A percentile compares a stretch with the other conserved stretches of the same genome.
These are phyloP conservation scores for Botrytis porri DNA, from an alignment of 2,329 filamentous ascomycete species.

Conservation along the genomic window DNA sequence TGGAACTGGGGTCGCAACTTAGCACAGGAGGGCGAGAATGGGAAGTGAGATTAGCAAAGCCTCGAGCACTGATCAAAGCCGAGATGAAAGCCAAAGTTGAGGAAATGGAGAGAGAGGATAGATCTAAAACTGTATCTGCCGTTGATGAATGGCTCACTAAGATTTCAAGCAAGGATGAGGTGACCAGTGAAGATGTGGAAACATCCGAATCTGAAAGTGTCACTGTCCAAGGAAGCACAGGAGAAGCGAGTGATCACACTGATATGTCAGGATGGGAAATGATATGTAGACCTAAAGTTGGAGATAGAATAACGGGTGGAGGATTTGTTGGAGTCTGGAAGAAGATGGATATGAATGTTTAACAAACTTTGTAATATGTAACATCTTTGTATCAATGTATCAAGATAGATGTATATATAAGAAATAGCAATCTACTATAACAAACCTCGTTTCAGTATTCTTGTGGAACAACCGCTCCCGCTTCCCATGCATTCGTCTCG, in stretches of 20 bases:
- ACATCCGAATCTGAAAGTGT: not conserved
- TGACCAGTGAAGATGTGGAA: not conserved
- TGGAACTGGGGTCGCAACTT: constrained; percentile 56
- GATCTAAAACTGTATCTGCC: not conserved
- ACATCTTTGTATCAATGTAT: not conserved
- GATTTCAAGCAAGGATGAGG: not conserved
- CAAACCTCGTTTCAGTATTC: not conserved
- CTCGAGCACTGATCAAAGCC: constrained; percentile 32
- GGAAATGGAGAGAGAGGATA: not conserved
- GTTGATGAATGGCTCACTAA: not conserved
- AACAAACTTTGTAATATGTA: not conserved
- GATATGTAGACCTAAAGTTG: constrained; percentile 53
- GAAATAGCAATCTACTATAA: not conserved
- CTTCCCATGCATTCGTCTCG: not conserved
- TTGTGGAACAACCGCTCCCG: not conserved
- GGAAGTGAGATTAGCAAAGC: constrained; percentile 55
- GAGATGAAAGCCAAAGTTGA: constrained; percentile 23
- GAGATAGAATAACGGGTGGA: constrained; percentile 46
- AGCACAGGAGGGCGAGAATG: constrained; percentile 55
- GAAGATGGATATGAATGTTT: constrained; percentile 22
- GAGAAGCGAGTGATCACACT: not conserved
- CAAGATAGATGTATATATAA: not conserved
- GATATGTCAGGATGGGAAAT: constrained; percentile 41
- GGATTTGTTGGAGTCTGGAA: constrained; percentile 50
- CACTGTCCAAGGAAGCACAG: not conserved